These are phyloP conservation scores for Psilocybe subaeruginosa DNA, from an alignment of 768 basidiomycete species.

Conservation along the genomic window DNA sequence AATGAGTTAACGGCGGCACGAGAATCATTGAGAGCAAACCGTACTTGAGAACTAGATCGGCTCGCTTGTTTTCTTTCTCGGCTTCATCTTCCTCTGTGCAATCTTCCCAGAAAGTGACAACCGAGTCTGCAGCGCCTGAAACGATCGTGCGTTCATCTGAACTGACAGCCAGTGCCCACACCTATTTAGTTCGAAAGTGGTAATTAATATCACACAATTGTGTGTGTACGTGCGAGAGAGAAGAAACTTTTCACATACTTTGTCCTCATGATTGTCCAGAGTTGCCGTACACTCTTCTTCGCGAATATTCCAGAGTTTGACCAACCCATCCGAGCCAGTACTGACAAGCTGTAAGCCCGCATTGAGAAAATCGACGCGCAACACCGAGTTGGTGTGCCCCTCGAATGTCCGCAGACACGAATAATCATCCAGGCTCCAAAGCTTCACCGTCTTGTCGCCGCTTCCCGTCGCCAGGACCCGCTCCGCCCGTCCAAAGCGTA, in stretches of 20 bases:
- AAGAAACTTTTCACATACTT: conserved; percentile 52
- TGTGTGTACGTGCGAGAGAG: neutral
- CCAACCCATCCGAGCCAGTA: conserved; percentile 90
- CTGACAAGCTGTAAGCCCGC: conserved; percentile 86
- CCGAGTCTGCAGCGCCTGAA: conserved; percentile 94
- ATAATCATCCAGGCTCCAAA: conserved; percentile 95
- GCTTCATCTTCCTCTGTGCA: conserved; percentile 83
- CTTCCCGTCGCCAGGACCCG: conserved; percentile 90
- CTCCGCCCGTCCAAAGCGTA: conserved; percentile 84
- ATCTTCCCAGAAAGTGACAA: conserved; percentile 96
- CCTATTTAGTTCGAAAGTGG: conserved; percentile 46
- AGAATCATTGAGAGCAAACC: conserved; percentile 27
- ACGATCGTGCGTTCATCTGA: conserved; percentile 83
- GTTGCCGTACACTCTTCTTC: conserved; percentile 88
- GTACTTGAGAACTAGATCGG: conserved; percentile 80
- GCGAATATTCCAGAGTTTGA: conserved; percentile 93
- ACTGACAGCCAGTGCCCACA: conserved; percentile 94
- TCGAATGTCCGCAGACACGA: conserved; percentile 96
- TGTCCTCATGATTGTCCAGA: conserved; percentile 97
- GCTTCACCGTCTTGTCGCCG: conserved; percentile 91
- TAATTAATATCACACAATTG: neutral
- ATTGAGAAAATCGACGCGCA: conserved; percentile 90
- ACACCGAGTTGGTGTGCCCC: conserved; percentile 96
- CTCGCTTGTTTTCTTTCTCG: conserved; percentile 74
- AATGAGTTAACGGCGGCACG: neutral